These are phyloP conservation scores for Pichia sp. DNA, from an alignment of 1,139 yeast species.

Conservation along the genomic window DNA sequence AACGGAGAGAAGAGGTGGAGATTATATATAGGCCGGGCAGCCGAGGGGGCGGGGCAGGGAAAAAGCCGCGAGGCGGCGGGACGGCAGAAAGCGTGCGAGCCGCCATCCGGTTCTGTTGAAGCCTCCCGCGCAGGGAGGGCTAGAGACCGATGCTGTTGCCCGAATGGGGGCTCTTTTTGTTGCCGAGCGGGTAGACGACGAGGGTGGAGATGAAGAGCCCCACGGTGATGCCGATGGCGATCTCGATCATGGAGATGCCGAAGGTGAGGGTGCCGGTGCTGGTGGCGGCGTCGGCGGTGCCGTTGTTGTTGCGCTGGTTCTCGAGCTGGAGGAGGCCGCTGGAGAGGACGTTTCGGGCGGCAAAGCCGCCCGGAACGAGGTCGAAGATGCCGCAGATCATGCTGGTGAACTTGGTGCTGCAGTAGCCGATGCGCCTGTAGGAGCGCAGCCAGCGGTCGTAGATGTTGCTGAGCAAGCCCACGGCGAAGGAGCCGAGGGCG, in stretches of 20 bases:
- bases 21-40: background rate
- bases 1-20: background rate
- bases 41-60: background rate
- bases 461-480: slow-evolving; percentile 80
- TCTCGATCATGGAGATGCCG: slow-evolving; percentile 86
- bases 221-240: slow-evolving; percentile 90
- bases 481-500: slow-evolving; percentile 83
- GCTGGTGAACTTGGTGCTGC: slow-evolving; percentile 89
- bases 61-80: too few relatives aligned
- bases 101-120: too few relatives aligned
- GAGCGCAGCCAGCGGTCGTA: slow-evolving; percentile 75
- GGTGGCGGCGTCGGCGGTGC: slow-evolving; percentile 16
- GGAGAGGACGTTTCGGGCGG: slow-evolving; percentile 74
- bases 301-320: background rate
- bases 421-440: slow-evolving; percentile 24
- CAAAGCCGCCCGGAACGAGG: slow-evolving; percentile 93
- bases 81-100: too few relatives aligned
- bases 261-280: slow-evolving; percentile 42
- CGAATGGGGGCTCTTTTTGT: slow-evolving; percentile 35
- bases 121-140: too few relatives aligned
- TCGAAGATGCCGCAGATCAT: slow-evolving; percentile 93
- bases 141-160: slow-evolving; percentile 12
- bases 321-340: slow-evolving; percentile 72
- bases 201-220: slow-evolving; percentile 91
- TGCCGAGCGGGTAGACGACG: slow-evolving; percentile 84